These are phyloP conservation scores for Sporisorium graminicola DNA, from an alignment of 1,284 basidiomycete genomes.

Conservation along the genomic window DNA sequence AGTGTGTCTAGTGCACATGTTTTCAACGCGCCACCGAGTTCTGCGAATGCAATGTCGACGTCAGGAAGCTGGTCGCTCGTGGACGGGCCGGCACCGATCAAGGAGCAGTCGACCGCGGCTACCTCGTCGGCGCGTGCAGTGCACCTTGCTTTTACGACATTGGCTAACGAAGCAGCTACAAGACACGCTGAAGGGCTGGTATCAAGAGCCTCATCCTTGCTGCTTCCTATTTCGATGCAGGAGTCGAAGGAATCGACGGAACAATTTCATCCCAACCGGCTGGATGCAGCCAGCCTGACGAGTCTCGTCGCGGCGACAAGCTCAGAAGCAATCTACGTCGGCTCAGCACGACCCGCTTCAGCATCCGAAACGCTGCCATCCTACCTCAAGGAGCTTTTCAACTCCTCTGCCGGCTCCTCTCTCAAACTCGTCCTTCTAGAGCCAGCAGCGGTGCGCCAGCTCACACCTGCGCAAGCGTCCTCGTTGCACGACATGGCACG, in stretches of 20 bases:
- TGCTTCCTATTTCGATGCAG: constrained; percentile 1
- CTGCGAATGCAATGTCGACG: constrained; percentile 10
- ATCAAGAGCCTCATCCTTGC: constrained; percentile 5
- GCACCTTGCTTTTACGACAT: constrained; percentile 20
- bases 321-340: constrained; percentile 31
- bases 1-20: constrained; percentile 20
- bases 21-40: constrained; percentile 9
- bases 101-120: constrained; percentile 1
- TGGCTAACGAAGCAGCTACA: constrained; percentile 11
- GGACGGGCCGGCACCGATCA: constrained; percentile 22
- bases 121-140: background rate
- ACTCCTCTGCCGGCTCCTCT: background rate
- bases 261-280: constrained; percentile 9
- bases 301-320: constrained; percentile 1
- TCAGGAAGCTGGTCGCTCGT: constrained; percentile 43
- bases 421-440: constrained; percentile 21
- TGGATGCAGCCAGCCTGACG: constrained; percentile 4
- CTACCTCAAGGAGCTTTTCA: constrained; percentile 12
- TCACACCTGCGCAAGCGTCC: constrained; percentile 18
- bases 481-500: constrained; percentile 18
- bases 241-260: background rate
- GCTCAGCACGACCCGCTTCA: constrained; percentile 10
- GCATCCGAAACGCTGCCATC: background rate
- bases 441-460: constrained; percentile 15
- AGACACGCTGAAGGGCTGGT: constrained; percentile 13